These are phyloP conservation scores for Picea engelmannii DNA, from an alignment of 83 land plant genomes.

Conservation along the genomic window DNA sequence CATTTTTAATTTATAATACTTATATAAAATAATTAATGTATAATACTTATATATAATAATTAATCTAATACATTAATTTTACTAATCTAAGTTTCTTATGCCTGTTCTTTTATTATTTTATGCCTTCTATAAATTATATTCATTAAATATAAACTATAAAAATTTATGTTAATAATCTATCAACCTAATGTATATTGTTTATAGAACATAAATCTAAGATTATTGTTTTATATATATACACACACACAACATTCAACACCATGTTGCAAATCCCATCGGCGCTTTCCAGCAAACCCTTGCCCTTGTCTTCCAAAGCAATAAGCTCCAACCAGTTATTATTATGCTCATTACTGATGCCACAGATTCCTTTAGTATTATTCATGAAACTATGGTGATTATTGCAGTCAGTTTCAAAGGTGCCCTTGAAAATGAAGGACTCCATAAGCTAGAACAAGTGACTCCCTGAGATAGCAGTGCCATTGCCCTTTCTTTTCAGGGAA, in stretches of 20 bases:
- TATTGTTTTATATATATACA: neutral
- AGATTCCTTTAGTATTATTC: neutral
- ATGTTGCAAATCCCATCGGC: slow-evolving; percentile 6
- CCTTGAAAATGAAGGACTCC: slow-evolving; percentile 8
- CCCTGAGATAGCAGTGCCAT: neutral
- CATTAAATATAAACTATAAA: too few relatives aligned
- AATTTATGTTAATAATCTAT: too few relatives aligned
- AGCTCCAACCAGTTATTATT: neutral
- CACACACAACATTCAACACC: neutral
- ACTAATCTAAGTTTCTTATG: too few relatives aligned
- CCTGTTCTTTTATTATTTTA: too few relatives aligned
- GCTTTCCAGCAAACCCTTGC: slow-evolving; percentile 3
- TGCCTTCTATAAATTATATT: too few relatives aligned
- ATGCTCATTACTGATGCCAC: neutral
- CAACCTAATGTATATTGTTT: too few relatives aligned
- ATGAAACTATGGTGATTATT: neutral
- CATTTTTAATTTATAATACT: too few relatives aligned
- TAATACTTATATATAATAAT: too few relatives aligned
- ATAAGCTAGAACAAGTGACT: slow-evolving; percentile 8
- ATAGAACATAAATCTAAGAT: too few relatives aligned
- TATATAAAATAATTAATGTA: too few relatives aligned
- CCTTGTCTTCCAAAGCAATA: slow-evolving; percentile 11
- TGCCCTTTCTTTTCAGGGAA: neutral
- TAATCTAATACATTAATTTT: too few relatives aligned
- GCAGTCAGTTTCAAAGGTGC: neutral